A percentile compares a stretch with the other conserved stretches of the same genome.
Evolutionary conservation across 169 alveolate species (phyloP).

Genomic region (Cryptosporidium xiaoi): DNA sequence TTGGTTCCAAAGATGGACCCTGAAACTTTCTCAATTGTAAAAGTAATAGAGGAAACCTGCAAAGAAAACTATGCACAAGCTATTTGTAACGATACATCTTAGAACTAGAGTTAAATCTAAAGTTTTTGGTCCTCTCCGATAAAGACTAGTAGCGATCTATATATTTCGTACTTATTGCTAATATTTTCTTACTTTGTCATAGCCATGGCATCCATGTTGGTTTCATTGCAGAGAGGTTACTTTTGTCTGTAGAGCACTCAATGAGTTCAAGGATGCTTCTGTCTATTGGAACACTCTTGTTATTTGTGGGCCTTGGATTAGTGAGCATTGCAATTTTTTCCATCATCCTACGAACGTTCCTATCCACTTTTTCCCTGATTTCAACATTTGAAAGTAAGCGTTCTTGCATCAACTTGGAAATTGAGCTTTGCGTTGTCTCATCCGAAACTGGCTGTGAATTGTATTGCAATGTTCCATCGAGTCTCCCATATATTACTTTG

Average conservation of each 20-base stretch:
- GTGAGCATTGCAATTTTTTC: conserved; percentile 58
- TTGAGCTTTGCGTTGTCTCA: background rate
- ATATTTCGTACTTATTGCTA: background rate
- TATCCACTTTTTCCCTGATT: conserved; percentile 60
- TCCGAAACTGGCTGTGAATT: background rate
- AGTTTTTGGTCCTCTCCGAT: background rate
- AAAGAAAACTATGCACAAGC: conserved; percentile 63
- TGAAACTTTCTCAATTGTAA: conserved; percentile 41
- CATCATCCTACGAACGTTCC: conserved; percentile 74
- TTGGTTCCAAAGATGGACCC: conserved; percentile 68
- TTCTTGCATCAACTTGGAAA: conserved; percentile 57
- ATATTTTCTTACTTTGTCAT: background rate
- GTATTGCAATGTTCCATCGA: background rate
- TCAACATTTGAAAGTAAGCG: conserved; percentile 55
- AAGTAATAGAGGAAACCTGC: conserved; percentile 55
- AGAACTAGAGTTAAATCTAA: background rate
- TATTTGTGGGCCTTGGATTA: conserved; percentile 53
- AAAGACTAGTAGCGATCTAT: background rate
- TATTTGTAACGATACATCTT: conserved; percentile 20
- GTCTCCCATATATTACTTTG: background rate
- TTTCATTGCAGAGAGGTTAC: conserved; percentile 55
- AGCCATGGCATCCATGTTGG: conserved; percentile 75
- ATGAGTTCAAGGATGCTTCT: conserved; percentile 49
- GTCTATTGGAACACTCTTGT: conserved; percentile 18
- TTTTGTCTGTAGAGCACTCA: conserved; percentile 42